phyloP scores from a whole-genome alignment of 495 filamentous ascomycete genomes.

The Penicillium canescens region DNA sequence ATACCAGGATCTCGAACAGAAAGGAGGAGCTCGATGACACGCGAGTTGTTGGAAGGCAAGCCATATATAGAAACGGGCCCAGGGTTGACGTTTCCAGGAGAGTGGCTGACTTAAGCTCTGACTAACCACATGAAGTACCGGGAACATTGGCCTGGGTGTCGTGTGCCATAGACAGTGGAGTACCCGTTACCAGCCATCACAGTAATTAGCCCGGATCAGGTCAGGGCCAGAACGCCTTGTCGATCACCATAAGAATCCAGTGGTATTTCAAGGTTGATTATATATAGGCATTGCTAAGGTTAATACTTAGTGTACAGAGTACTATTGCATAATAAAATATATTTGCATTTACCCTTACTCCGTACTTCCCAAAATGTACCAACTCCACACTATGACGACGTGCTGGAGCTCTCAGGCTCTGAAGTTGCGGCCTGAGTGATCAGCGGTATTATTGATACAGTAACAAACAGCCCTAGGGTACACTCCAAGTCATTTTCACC shows the following conservation, averaged over 20 bases:
- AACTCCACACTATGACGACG: slow-evolving; percentile 6
- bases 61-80: slow-evolving; percentile 10
- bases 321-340: too few species aligned
- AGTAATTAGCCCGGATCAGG: slow-evolving; percentile 24
- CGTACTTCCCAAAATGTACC: neutral
- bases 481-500: too few species aligned
- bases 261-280: neutral
- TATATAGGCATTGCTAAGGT: neutral
- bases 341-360: too few species aligned
- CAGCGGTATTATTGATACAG: slow-evolving; percentile 1
- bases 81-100: slow-evolving; percentile 26
- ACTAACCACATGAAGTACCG: slow-evolving; percentile 3
- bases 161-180: slow-evolving; percentile 4
- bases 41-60: neutral
- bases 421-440: slow-evolving; percentile 1
- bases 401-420: neutral
- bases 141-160: slow-evolving; percentile 3
- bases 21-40: neutral
- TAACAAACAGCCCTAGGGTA: neutral
- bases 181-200: slow-evolving; percentile 11
- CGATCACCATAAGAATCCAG: slow-evolving; percentile 10
- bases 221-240: slow-evolving; percentile 21
- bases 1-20: neutral
- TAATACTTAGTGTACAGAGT: too few species aligned
- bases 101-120: slow-evolving; percentile 31